Evolutionary conservation across 148 eudicot genomes (phyloP).

Genomic region (Silene uniflora): DNA sequence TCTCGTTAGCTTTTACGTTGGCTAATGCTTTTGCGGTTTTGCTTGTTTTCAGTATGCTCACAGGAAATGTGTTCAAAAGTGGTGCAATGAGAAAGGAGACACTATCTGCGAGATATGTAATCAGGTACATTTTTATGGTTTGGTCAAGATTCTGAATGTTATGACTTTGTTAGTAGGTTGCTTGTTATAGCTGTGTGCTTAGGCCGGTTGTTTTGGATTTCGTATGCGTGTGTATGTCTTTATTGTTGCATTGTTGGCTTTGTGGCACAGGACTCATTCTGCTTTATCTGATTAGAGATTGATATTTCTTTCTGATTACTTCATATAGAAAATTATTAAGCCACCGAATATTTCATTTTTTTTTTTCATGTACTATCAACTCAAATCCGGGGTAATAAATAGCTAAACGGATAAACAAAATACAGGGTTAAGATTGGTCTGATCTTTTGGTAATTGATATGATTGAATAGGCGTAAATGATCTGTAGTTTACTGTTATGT

Average conservation of each 20-base stretch:
- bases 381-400: not conserved
- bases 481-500: not conserved
- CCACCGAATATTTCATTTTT: not conserved
- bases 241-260: not conserved
- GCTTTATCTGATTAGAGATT: not conserved
- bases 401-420: not conserved
- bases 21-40: slow-evolving; percentile 20
- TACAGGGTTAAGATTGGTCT: not conserved
- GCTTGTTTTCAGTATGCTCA: slow-evolving; percentile 63
- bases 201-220: not conserved
- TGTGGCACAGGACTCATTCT: not conserved
- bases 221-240: not conserved
- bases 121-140: slow-evolving; percentile 45
- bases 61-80: slow-evolving; percentile 76
- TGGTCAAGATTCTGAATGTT: slow-evolving; percentile 1
- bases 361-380: not conserved
- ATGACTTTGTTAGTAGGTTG: not conserved
- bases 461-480: not conserved
- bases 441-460: not conserved
- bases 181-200: not conserved
- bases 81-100: slow-evolving; percentile 91
- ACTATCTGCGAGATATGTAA: slow-evolving; percentile 79
- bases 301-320: not conserved
- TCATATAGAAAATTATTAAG: not conserved
- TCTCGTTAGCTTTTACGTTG: not conserved